Conservation (phyloP, 108 stramenopile genomes). For the Asterionellopsis glacialis region DNA sequence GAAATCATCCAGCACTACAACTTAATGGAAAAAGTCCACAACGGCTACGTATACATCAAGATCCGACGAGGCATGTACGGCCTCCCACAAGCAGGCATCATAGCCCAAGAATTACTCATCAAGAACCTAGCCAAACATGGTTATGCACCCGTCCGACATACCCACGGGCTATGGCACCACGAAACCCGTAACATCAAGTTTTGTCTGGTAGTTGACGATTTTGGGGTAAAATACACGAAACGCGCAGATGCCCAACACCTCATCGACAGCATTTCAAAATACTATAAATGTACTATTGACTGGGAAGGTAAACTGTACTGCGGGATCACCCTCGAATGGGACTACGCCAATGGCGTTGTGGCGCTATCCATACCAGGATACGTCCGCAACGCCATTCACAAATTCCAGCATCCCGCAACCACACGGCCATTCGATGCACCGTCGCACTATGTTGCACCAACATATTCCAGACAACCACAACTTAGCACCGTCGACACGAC, state of each 20-base stretch:
- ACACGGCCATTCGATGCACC: constrained; percentile 34
- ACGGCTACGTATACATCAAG: constrained; percentile 22
- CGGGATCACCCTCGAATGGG: constrained; percentile 35
- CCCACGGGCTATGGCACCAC: constrained; percentile 35
- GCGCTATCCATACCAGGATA: no score
- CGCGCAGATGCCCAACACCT: no score
- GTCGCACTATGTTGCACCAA: no score
- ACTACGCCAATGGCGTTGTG: no score
- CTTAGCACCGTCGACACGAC: no score
- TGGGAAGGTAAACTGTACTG: constrained; percentile 26
- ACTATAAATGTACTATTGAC: constrained; percentile 8
- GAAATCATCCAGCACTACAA: no score
- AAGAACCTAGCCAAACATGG: no score
- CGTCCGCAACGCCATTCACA: no score
- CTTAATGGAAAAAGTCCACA: no score
- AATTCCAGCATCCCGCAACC: constrained; percentile 32
- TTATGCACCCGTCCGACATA: constrained; percentile 20
- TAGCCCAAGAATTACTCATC: constrained; percentile 36
- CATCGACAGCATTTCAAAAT: no score
- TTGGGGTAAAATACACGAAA: constrained; percentile 43
- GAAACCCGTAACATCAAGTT: constrained; percentile 25
- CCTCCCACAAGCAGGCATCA: no score
- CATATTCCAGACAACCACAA: no score
- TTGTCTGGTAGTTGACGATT: constrained; percentile 50
- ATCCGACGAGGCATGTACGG: constrained; percentile 30